phyloP scores from a whole-genome alignment of 805 yeast species.

The Metschnikowia shivogae region DNA sequence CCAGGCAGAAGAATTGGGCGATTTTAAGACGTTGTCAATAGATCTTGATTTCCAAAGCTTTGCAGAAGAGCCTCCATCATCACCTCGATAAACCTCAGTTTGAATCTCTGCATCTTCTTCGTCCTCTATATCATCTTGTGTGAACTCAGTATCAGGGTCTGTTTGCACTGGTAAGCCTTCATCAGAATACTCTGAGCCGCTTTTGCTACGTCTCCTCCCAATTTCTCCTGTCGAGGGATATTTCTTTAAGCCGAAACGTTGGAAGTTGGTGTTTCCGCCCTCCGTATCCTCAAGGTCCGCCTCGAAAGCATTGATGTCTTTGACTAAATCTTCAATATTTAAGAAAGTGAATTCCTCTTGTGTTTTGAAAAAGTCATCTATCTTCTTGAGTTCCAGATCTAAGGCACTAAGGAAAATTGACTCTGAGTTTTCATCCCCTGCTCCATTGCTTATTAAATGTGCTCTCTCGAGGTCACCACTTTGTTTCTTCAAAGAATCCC shows the following conservation, averaged over 20 bases:
- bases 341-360: slow-evolving; percentile 59
- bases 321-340: slow-evolving; percentile 52
- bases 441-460: slow-evolving; percentile 23
- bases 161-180: slow-evolving; percentile 20
- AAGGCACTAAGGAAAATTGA: slow-evolving; percentile 65
- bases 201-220: slow-evolving; percentile 10
- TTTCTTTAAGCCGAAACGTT: slow-evolving; percentile 8
- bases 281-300: slow-evolving; percentile 20
- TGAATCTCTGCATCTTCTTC: slow-evolving; percentile 10
- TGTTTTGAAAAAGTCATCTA: slow-evolving; percentile 66
- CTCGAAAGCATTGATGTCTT: slow-evolving; percentile 64
- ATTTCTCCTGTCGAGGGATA: slow-evolving; percentile 6
- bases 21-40: slow-evolving; percentile 35
- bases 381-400: slow-evolving; percentile 70
- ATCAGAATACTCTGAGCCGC: slow-evolving; percentile 18
- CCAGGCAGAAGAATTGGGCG: slow-evolving; percentile 30
- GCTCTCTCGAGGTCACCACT: slow-evolving; percentile 29
- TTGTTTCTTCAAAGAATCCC: slow-evolving; percentile 43
- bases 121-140: slow-evolving; percentile 20
- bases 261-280: slow-evolving; percentile 7
- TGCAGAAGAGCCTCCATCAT: slow-evolving; percentile 5
- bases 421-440: slow-evolving; percentile 40
- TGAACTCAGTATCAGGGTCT: slow-evolving; percentile 35
- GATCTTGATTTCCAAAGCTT: slow-evolving; percentile 19
- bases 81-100: slow-evolving; percentile 8